Evolutionary conservation across 2,329 filamentous ascomycete species (phyloP).

Genomic region (Colletotrichum sp.): DNA sequence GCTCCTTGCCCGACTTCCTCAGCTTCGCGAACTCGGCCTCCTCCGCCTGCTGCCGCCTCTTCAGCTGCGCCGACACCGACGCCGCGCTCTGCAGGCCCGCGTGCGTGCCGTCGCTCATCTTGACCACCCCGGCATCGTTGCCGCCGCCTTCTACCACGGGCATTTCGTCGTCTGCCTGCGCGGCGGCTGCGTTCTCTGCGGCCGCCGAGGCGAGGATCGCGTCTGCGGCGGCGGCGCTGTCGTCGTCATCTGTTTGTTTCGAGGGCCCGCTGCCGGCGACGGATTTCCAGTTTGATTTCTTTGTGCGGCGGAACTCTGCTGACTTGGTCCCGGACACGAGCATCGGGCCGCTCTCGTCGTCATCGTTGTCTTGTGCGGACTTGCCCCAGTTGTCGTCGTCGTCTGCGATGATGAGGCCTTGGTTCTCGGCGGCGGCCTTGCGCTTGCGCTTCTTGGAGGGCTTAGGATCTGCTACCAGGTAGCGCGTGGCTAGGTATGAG

Average conservation of each 20-base stretch:
- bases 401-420: conserved; percentile 68
- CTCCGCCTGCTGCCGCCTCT: conserved; percentile 71
- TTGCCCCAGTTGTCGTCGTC: conserved; percentile 64
- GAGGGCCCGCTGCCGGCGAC: conserved; percentile 52
- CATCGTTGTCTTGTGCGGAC: conserved; percentile 42
- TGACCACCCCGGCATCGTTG: conserved; percentile 51
- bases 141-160: conserved; percentile 48
- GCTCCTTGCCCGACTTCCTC: conserved; percentile 52
- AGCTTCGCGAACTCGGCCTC: conserved; percentile 52
- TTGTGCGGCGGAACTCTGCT: conserved; percentile 74
- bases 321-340: conserved; percentile 53
- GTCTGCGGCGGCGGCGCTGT: conserved; percentile 71
- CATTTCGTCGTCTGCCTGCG: conserved; percentile 53
- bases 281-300: conserved; percentile 82
- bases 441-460: conserved; percentile 68
- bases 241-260: conserved; percentile 36
- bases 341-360: conserved; percentile 58
- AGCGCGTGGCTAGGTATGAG: conserved; percentile 89
- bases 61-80: conserved; percentile 74
- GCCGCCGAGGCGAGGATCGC: conserved; percentile 77
- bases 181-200: conserved; percentile 65
- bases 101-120: conserved; percentile 87
- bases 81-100: conserved; percentile 87
- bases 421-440: conserved; percentile 50
- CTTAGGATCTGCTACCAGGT: conserved; percentile 70